Evolutionary conservation across 805 yeast species (phyloP).

Genomic region (Priceomyces haplophilus): DNA sequence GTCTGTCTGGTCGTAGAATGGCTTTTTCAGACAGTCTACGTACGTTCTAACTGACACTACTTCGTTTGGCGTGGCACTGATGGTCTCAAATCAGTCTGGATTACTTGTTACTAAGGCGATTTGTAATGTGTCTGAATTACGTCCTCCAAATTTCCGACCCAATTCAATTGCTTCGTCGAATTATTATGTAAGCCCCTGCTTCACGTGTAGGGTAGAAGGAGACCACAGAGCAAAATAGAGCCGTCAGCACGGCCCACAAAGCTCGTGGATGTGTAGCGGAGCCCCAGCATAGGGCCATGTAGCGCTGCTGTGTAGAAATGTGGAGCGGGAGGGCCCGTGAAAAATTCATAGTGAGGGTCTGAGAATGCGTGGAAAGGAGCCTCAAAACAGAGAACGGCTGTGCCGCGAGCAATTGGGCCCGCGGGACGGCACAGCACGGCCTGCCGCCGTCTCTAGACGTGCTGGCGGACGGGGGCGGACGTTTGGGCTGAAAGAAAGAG

Average conservation of each 20-base stretch:
- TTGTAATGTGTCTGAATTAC: background rate
- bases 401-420: background rate
- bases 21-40: background rate
- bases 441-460: no score
- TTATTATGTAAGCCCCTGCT: conserved; percentile 4
- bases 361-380: conserved; percentile 2
- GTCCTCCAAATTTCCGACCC: conserved; percentile 5
- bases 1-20: background rate
- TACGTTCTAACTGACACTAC: background rate
- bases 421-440: no score
- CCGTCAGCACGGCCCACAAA: background rate
- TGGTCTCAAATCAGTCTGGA: background rate
- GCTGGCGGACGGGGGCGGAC: no score
- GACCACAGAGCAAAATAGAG: background rate
- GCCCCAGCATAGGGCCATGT: background rate
- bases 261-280: background rate
- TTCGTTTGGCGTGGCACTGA: background rate
- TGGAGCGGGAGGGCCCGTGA: background rate
- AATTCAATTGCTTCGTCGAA: conserved; percentile 4
- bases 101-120: background rate
- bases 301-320: conserved; percentile 1
- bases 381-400: background rate
- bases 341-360: conserved; percentile 3
- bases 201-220: conserved; percentile 4
- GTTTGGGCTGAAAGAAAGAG: no score